phyloP scores from a whole-genome alignment of 1,284 basidiomycete species.

The Boletus holoroseus region DNA sequence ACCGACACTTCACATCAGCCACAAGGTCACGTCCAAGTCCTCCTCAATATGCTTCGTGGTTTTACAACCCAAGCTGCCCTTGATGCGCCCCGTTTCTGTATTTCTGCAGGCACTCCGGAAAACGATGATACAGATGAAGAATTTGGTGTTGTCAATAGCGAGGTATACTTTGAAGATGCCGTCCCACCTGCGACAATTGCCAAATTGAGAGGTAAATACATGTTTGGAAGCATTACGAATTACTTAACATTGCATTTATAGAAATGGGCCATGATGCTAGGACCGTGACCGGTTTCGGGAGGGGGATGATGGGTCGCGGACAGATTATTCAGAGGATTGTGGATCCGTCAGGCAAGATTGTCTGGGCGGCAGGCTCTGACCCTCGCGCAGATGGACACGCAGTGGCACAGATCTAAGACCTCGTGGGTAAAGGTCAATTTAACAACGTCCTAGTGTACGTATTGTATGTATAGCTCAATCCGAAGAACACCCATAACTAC shows the following conservation, averaged over 20 bases:
- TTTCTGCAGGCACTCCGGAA: constrained; percentile 77
- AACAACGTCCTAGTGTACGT: background rate
- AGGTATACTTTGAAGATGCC: constrained; percentile 85
- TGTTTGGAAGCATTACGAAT: background rate
- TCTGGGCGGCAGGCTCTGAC: constrained; percentile 90
- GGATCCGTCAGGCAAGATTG: constrained; percentile 57
- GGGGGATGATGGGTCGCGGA: constrained; percentile 84
- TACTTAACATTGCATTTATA: constrained; percentile 26
- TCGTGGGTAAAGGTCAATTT: constrained; percentile 5
- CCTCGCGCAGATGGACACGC: constrained; percentile 85
- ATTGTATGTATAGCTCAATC: background rate
- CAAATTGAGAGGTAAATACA: constrained; percentile 53
- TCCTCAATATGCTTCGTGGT: constrained; percentile 87
- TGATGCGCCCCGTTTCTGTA: constrained; percentile 94
- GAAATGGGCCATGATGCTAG: constrained; percentile 86
- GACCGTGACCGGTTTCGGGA: constrained; percentile 52
- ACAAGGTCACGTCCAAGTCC: constrained; percentile 89
- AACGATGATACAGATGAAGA: constrained; percentile 45
- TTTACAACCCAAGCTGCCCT: constrained; percentile 80
- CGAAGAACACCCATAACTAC: constrained; percentile 35
- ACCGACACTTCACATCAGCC: constrained; percentile 43
- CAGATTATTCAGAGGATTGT: constrained; percentile 81
- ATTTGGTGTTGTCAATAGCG: constrained; percentile 70
- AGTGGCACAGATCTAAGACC: constrained; percentile 69
- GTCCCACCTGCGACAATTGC: constrained; percentile 58